Evolutionary conservation across 495 filamentous ascomycete genomes (phyloP).

Genomic region (Neurospora sp.): DNA sequence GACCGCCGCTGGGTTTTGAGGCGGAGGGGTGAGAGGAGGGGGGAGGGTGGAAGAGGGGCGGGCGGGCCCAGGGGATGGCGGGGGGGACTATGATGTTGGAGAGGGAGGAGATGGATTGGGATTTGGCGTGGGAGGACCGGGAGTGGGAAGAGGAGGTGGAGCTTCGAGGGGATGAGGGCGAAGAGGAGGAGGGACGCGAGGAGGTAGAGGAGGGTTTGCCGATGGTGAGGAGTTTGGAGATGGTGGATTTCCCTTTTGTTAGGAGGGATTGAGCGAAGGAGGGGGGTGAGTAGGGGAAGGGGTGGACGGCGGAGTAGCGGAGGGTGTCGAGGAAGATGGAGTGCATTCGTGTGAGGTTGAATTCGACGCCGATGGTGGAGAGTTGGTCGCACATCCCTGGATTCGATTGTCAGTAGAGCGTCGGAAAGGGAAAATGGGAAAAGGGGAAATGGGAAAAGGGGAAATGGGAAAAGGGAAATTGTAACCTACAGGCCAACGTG

Average conservation of each 20-base stretch:
- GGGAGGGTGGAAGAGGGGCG: neutral
- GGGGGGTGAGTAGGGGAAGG: constrained; percentile 17
- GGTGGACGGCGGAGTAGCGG: constrained; percentile 24
- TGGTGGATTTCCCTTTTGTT: constrained; percentile 6
- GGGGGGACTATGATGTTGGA: neutral
- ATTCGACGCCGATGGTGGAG: constrained; percentile 23
- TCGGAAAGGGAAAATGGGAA: neutral
- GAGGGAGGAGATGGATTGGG: neutral
- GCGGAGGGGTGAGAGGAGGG: neutral
- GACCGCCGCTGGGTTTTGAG: neutral
- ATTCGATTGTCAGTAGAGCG: neutral
- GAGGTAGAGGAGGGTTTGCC: constrained; percentile 1
- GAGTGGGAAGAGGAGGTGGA: neutral
- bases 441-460: neutral
- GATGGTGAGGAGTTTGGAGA: constrained; percentile 2
- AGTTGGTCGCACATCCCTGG: constrained; percentile 30
- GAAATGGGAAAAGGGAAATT: neutral
- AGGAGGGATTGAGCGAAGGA: constrained; percentile 3
- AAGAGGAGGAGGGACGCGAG: constrained; percentile 1
- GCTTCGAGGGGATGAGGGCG: neutral
- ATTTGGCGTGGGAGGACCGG: neutral
- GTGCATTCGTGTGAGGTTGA: constrained; percentile 18
- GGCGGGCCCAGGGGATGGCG: neutral
- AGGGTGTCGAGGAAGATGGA: constrained; percentile 15
- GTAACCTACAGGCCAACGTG: constrained; percentile 19